Percentiles rank a stretch among this genome's conserved stretches.
Conservation (phyloP, 1,284 basidiomycete species). For the Boletus hoseneyae region DNA sequence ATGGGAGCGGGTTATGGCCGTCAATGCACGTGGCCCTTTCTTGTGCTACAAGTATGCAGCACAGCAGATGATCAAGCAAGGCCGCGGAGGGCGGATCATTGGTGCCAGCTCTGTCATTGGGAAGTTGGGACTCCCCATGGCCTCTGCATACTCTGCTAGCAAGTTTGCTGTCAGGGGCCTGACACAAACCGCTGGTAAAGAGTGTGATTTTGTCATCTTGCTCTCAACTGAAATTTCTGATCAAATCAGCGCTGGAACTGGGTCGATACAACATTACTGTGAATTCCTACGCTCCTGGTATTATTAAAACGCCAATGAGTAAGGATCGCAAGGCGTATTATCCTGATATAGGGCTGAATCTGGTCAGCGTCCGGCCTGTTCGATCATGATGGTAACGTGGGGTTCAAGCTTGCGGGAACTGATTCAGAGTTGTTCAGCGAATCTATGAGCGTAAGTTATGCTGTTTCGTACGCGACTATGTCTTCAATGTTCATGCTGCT, state of each 20-base stretch:
- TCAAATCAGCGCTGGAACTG: constrained; percentile 25
- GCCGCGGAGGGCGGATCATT: constrained; percentile 36
- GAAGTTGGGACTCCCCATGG: constrained; percentile 8
- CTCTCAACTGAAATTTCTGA: not conserved
- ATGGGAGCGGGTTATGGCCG: constrained; percentile 24
- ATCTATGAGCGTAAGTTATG: too few species aligned
- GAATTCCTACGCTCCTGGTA: constrained; percentile 23
- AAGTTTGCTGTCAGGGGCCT: constrained; percentile 33
- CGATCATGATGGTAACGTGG: not conserved
- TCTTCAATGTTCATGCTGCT: not conserved
- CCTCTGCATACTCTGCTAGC: constrained; percentile 23
- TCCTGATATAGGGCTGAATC: not conserved
- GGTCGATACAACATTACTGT: constrained; percentile 13
- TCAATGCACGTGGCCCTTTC: constrained; percentile 22
- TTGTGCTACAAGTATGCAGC: too few species aligned
- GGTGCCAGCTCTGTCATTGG: constrained; percentile 31
- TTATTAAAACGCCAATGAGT: constrained; percentile 22
- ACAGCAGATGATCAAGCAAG: not conserved
- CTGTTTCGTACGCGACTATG: too few species aligned
- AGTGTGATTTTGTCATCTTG: not conserved
- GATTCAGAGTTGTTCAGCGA: not conserved
- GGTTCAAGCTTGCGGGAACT: not conserved
- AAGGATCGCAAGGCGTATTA: not conserved
- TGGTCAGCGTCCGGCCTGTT: not conserved
- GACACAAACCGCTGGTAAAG: constrained; percentile 24